These are phyloP conservation scores for Euphorbia lathyris DNA, from an alignment of 345 rosid species.

Conservation along the genomic window DNA sequence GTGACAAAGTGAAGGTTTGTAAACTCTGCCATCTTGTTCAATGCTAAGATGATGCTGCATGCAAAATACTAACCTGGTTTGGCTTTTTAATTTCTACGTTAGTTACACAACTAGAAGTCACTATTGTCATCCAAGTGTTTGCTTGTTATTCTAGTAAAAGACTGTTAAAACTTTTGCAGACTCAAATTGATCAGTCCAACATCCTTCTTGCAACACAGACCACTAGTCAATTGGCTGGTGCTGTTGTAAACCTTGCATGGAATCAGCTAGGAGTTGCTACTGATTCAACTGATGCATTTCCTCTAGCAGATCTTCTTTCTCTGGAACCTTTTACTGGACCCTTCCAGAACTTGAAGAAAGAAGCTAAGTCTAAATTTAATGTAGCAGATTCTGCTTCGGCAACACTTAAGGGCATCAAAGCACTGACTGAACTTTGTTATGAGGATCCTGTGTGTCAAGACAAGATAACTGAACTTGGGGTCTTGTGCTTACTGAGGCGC, in stretches of 20 bases:
- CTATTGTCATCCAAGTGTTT: not conserved
- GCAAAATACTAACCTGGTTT: conserved; percentile 8
- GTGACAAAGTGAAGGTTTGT: conserved; percentile 63
- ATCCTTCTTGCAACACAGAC: conserved; percentile 59
- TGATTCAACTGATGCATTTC: conserved; percentile 51
- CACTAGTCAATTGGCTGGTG: conserved; percentile 63
- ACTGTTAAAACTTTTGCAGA: conserved; percentile 39
- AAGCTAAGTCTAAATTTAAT: conserved; percentile 51
- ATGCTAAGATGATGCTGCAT: conserved; percentile 16
- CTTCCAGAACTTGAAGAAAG: conserved; percentile 67
- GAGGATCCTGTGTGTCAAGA: conserved; percentile 67
- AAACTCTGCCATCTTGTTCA: conserved; percentile 6
- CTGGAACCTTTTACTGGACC: conserved; percentile 77
- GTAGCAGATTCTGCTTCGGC: conserved; percentile 88
- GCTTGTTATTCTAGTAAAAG: not conserved
- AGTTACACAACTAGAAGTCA: not conserved
- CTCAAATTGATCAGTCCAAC: conserved; percentile 77
- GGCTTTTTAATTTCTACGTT: not conserved
- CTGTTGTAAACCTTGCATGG: conserved; percentile 77
- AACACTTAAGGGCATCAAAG: conserved; percentile 83
- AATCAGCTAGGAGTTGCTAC: conserved; percentile 47
- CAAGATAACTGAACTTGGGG: conserved; percentile 60
- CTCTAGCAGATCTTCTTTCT: conserved; percentile 80
- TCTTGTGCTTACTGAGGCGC: conserved; percentile 82
- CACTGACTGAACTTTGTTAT: conserved; percentile 71